Evolutionary conservation across 1,284 basidiomycete genomes (phyloP).

Genomic region (Golubevia pallescens): DNA sequence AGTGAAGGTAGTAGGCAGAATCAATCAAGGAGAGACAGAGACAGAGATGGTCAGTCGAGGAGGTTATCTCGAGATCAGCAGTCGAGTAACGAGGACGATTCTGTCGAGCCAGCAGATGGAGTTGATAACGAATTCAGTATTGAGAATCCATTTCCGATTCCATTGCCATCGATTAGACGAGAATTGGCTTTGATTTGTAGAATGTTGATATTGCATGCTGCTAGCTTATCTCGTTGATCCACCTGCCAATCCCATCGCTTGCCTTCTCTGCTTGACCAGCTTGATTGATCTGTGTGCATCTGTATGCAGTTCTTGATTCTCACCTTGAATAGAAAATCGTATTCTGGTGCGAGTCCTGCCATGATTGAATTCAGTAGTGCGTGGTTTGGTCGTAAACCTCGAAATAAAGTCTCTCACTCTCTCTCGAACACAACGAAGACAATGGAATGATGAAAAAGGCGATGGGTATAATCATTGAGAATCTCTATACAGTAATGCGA

Average conservation of each 20-base stretch:
- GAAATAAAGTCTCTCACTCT: too few species aligned
- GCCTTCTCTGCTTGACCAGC: neutral
- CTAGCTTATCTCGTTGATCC: too few species aligned
- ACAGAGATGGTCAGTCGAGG: neutral
- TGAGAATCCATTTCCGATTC: too few species aligned
- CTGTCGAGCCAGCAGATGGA: neutral
- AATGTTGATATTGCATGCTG: neutral
- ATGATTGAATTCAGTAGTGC: neutral
- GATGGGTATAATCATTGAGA: too few species aligned
- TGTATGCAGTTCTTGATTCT: neutral
- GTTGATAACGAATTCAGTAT: neutral
- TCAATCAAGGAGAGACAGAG: neutral
- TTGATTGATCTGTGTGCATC: neutral
- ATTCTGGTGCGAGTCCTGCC: conserved; percentile 12
- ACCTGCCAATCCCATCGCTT: too few species aligned
- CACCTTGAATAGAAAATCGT: conserved; percentile 19
- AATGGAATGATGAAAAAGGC: too few species aligned
- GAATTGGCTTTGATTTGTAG: too few species aligned
- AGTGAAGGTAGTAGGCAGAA: neutral
- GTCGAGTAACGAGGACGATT: too few species aligned
- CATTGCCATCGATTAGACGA: too few species aligned
- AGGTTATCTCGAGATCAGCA: neutral
- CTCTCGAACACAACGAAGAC: too few species aligned
- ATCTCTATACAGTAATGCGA: too few species aligned
- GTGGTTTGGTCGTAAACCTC: too few species aligned